Evolutionary conservation across 345 rosid genomes (phyloP), one percentile per base, ranked within the genome.

Genomic region (Linum usitatissimum): DNA sequence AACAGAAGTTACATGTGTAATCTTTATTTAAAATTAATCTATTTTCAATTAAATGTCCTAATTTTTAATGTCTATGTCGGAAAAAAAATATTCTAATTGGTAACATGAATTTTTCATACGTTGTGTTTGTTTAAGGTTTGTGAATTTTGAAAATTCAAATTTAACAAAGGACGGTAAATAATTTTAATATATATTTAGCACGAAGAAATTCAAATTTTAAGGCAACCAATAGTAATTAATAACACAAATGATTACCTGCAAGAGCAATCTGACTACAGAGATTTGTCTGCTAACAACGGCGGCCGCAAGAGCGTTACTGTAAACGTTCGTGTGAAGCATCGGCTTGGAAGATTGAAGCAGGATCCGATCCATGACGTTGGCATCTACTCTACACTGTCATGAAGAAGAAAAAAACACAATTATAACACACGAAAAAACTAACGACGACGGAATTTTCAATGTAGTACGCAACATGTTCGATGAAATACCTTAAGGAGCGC

Each of bases 331-430:
- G 53, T 72, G 68, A 53, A 72, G 49, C 1, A 68, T 63, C 55
- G 76, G 76, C 59, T 64, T 72, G 31, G 76, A 67, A 53, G 71
- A 72, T 59, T 28, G 68, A 59, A 72, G 76, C 53, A 72, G 68
- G 10, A 64, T 31, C 54, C 76, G 59, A 8, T 67, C 68, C 23
- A 63, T 59, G 23, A 68, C 71, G 45, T 67, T 64, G 57, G 38
- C 71, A 60, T 72, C 65, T 15, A 72, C 76, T 40, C 76, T 71
- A 45, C 71, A 72, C 76, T 72, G 71, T 65, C 61, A 63, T 57
- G 63, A 30, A 21, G 28, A 23, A 23, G 28, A 60, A 38, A 34
- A 6, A 72, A 45, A 28, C 30, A 17, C 62, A 15, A 59, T 14
- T 13, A 19, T 62, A 62, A 61, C 48, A 55, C 18, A 18, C 53